Percentiles rank a stretch among this genome's conserved stretches.
Conservation (phyloP, 1,284 basidiomycete genomes). For the Agaricales sp. region DNA sequence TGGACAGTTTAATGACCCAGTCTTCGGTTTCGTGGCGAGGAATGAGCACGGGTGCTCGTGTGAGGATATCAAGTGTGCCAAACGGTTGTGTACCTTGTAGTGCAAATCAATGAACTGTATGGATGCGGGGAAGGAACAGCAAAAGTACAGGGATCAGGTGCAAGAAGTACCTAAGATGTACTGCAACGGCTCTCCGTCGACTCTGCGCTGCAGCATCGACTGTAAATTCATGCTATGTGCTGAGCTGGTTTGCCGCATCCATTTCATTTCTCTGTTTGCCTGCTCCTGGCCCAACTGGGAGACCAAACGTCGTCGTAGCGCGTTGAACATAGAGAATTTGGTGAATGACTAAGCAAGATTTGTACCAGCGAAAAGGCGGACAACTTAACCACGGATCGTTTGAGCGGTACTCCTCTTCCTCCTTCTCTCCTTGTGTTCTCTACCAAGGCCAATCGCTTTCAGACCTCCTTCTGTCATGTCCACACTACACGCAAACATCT, state of each 20-base stretch:
- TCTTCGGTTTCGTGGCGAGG: slow-evolving; percentile 90
- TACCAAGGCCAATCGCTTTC: not conserved
- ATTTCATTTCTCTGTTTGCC: slow-evolving; percentile 46
- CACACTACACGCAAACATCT: not conserved
- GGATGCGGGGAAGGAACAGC: slow-evolving; percentile 6
- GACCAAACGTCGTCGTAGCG: slow-evolving; percentile 23
- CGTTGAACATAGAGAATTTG: slow-evolving; percentile 18
- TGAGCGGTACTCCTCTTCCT: no score
- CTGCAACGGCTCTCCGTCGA: slow-evolving; percentile 74
- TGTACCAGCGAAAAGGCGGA: no score
- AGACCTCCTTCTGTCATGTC: not conserved
- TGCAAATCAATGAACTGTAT: slow-evolving; percentile 8
- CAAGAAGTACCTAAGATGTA: slow-evolving; percentile 81
- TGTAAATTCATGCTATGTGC: slow-evolving; percentile 19
- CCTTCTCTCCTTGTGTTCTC: no score
- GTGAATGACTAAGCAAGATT: no score
- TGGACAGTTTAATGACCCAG: slow-evolving; percentile 54
- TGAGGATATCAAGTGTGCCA: slow-evolving; percentile 64
- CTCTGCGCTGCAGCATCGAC: slow-evolving; percentile 45
- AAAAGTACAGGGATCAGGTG: no score
- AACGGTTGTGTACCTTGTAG: slow-evolving; percentile 88
- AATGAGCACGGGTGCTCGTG: slow-evolving; percentile 74
- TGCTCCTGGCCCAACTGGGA: slow-evolving; percentile 30
- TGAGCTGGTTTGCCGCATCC: slow-evolving; percentile 41
- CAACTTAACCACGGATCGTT: no score